Base-by-base conservation (phyloP, 495 filamentous ascomycete genomes). In the Tuber melanosporum region DNA sequence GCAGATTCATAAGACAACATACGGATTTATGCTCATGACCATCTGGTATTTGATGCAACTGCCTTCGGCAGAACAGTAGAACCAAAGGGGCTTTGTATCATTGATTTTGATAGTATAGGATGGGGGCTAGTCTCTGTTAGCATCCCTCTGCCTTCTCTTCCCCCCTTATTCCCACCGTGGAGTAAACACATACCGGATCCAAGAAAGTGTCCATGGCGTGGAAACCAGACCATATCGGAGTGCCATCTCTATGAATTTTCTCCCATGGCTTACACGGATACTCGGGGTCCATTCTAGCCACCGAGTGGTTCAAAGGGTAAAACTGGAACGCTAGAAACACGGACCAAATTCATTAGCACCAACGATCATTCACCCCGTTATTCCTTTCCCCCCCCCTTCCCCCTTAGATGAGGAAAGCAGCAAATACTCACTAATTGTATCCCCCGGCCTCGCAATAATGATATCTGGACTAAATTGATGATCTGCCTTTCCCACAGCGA, bases 221-320 rank as follows among this genome's bases (percentile, higher is more conserved):
- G 70, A 86, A 85, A 8, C 83, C 85, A 26, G 86, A 86, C 79
- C 80, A 87, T 79, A 86, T 87, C 1, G 82, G 83, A 8, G 71
- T 45, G 44, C 82, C 79, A 41, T 80, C 77, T 2, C 79, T 82
- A 20, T 84, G 71, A 10, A 76, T 74, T 3, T 76, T 71, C 76
- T 88, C 87, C 73, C 85, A 88, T 43, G 87, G 88, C 43, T 88
- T 82, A 73, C 87, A 89, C 15, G 87, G 87, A 70, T 76, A 82
- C 9, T 72, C 43, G 42, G 84, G 87, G 45, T 86, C 87, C 45
- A 87, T 86, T 43, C 84, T 78, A 36, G 84, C 85, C 41, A 88
- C 88, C 0, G 85, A 87, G 74, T 89, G 88, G 73, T 88, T 88
- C 70, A 76, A n/a, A 8, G 87, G 87, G 77, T 81, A 88, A 83